Evolutionary conservation across 176 grass and related monocot species (phyloP).

Genomic region (Eremochloa ophiuroides): DNA sequence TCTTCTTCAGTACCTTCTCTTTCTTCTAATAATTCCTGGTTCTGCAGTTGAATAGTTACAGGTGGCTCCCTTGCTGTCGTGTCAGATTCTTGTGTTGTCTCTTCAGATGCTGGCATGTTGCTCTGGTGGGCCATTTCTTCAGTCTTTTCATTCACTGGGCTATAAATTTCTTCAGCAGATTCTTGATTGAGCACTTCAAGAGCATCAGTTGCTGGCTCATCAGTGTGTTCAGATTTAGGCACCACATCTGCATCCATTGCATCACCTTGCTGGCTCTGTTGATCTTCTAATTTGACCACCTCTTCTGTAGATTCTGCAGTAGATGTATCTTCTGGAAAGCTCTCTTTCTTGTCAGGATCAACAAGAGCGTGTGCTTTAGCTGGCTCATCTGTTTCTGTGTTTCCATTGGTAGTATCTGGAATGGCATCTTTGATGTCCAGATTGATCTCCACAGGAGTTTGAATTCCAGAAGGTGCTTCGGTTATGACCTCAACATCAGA

Average conservation of each 20-base stretch:
- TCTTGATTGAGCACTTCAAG: constrained; percentile 35
- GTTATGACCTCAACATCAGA: constrained; percentile 11
- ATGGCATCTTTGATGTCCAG: background rate
- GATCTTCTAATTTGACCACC: constrained; percentile 14
- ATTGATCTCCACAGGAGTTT: constrained; percentile 9
- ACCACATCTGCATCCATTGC: background rate
- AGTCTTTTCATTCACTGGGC: background rate
- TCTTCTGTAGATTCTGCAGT: constrained; percentile 9
- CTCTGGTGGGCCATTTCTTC: constrained; percentile 21
- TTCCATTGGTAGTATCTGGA: constrained; percentile 21
- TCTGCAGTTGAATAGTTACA: constrained; percentile 12
- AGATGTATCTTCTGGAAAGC: constrained; percentile 11
- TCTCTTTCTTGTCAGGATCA: constrained; percentile 16
- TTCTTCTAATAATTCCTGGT: constrained; percentile 27
- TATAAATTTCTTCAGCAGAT: constrained; percentile 10
- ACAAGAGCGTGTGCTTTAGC: background rate
- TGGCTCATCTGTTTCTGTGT: constrained; percentile 17
- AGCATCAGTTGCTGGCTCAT: background rate
- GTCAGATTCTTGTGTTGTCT: constrained; percentile 23
- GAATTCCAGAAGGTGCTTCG: constrained; percentile 5
- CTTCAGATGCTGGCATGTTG: background rate
- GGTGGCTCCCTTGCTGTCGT: background rate
- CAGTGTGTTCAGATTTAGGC: background rate
- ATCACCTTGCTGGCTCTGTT: background rate
- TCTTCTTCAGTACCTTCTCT: background rate